Percentiles rank a stretch among this genome's conserved stretches.
Conservation (phyloP, 805 yeast species). For the Candida awuae region DNA sequence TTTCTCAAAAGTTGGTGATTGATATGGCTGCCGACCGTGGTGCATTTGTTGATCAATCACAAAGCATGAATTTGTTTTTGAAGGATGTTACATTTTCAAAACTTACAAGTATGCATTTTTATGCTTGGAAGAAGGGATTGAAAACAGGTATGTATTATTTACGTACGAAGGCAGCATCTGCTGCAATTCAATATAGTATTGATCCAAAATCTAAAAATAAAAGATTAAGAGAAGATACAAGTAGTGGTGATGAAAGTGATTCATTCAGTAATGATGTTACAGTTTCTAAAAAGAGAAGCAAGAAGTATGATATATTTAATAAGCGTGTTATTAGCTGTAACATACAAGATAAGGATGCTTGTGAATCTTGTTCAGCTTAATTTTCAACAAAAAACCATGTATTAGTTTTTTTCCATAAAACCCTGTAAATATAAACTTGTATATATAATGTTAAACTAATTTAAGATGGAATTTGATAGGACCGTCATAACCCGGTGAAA, state of each 20-base stretch:
- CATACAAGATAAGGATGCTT: slow-evolving; percentile 22
- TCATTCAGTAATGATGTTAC: neutral
- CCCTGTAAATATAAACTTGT: slow-evolving; percentile 3
- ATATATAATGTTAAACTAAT: slow-evolving; percentile 17
- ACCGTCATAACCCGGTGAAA: slow-evolving; percentile 38
- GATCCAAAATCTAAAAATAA: slow-evolving; percentile 30
- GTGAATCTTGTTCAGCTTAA: slow-evolving; percentile 37
- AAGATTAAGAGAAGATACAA: neutral
- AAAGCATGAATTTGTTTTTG: slow-evolving; percentile 83
- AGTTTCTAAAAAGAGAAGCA: neutral
- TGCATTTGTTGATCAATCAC: slow-evolving; percentile 81
- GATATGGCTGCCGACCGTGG: slow-evolving; percentile 82
- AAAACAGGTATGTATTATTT: slow-evolving; percentile 98
- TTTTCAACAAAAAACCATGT: neutral
- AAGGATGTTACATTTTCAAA: slow-evolving; percentile 92
- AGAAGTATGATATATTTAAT: slow-evolving; percentile 13
- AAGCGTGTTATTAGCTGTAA: slow-evolving; percentile 17
- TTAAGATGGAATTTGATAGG: slow-evolving; percentile 32
- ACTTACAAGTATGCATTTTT: slow-evolving; percentile 95
- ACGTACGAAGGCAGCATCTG: slow-evolving; percentile 95
- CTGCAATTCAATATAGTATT: slow-evolving; percentile 89
- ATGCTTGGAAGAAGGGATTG: slow-evolving; percentile 97
- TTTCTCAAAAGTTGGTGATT: slow-evolving; percentile 74
- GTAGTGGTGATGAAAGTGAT: neutral
- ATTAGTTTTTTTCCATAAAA: neutral